phyloP scores from a whole-genome alignment of 805 yeast genomes.

The Teunomyces atbi region DNA sequence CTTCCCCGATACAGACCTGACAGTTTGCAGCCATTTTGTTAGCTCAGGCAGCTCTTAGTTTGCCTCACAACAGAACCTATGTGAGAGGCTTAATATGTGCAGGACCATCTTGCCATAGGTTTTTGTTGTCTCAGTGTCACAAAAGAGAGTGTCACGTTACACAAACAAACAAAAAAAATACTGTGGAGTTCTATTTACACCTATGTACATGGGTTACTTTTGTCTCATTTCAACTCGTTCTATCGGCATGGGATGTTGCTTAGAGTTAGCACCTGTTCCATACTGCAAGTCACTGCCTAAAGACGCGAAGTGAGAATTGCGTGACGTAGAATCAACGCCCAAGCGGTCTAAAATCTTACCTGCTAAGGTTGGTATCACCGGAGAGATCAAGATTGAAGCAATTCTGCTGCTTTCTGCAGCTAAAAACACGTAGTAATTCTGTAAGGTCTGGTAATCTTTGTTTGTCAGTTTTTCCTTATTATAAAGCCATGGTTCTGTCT shows the following conservation, averaged over 20 bases:
- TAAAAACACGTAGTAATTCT: constrained; percentile 55
- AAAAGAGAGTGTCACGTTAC: neutral
- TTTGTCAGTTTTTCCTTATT: constrained; percentile 19
- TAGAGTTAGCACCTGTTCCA: constrained; percentile 54
- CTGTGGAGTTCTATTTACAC: constrained; percentile 1
- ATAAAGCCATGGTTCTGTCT: constrained; percentile 72
- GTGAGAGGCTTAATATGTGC: neutral
- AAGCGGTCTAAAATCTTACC: constrained; percentile 57
- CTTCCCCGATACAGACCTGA: constrained; percentile 4
- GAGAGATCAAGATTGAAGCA: constrained; percentile 61
- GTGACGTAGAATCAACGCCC: constrained; percentile 44
- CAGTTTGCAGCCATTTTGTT: constrained; percentile 6
- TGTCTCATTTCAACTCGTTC: constrained; percentile 18
- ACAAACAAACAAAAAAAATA: neutral
- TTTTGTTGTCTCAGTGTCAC: too few species aligned
- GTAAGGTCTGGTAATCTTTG: constrained; percentile 15
- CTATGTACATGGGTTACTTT: neutral
- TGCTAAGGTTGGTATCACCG: constrained; percentile 71
- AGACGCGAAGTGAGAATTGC: constrained; percentile 44
- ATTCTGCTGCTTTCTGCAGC: constrained; percentile 74
- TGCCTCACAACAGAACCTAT: neutral
- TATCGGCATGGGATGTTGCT: constrained; percentile 51
- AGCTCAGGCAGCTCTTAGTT: constrained; percentile 1
- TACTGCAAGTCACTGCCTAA: constrained; percentile 61
- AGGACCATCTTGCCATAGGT: neutral